phyloP scores from a whole-genome alignment of 1,284 basidiomycete species.

The Golubevia pallescens region DNA sequence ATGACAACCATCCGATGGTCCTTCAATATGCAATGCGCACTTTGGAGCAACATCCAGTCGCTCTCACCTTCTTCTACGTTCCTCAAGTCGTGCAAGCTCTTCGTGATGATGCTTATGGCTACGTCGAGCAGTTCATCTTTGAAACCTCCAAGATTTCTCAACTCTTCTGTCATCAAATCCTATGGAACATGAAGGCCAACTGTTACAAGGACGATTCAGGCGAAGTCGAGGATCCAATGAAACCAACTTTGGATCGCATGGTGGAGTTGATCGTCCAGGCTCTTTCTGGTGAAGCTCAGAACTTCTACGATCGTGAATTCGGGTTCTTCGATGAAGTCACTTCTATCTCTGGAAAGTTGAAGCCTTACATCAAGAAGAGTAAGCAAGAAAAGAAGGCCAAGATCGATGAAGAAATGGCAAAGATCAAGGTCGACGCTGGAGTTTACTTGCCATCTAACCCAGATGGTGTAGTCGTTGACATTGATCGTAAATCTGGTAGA shows the following conservation, averaged over 20 bases:
- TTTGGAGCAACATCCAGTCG: constrained; percentile 90
- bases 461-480: constrained; percentile 91
- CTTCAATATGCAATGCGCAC: constrained; percentile 97
- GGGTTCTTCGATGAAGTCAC: constrained; percentile 95
- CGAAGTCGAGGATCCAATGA: constrained; percentile 86
- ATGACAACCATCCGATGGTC: constrained; percentile 78
- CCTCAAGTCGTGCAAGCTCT: constrained; percentile 96
- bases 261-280: constrained; percentile 80
- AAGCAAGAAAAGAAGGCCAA: constrained; percentile 99
- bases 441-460: constrained; percentile 98
- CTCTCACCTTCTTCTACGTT: constrained; percentile 97
- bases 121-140: constrained; percentile 93
- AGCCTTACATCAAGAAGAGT: constrained; percentile 92
- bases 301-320: constrained; percentile 95
- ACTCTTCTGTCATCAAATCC: constrained; percentile 98
- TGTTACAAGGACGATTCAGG: constrained; percentile 83
- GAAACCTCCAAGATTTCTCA: constrained; percentile 98
- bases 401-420: constrained; percentile 99
- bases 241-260: constrained; percentile 89
- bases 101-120: constrained; percentile 66
- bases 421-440: constrained; percentile 87
- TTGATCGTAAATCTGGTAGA: constrained; percentile 93
- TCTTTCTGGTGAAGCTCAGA: constrained; percentile 85
- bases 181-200: constrained; percentile 99
- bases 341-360: constrained; percentile 94